Percentiles rank a stretch among this genome's conserved stretches.
These are phyloP conservation scores for Pholiota conissans DNA, from an alignment of 768 basidiomycete genomes.

Conservation along the genomic window DNA sequence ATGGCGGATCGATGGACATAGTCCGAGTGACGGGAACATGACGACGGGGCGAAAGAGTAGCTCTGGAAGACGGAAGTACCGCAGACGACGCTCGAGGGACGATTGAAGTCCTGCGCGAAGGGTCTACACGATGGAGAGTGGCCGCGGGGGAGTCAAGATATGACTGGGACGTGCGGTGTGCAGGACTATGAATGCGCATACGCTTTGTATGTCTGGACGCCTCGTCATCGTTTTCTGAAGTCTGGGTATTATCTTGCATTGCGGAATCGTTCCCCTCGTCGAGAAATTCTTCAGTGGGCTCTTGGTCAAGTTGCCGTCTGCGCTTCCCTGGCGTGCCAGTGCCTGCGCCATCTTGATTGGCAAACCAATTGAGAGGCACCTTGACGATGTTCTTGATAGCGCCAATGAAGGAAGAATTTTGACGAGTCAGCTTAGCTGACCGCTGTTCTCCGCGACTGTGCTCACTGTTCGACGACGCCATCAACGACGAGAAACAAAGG, in stretches of 20 bases:
- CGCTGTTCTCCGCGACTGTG: constrained; percentile 27
- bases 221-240: constrained; percentile 19
- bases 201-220: constrained; percentile 46
- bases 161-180: constrained; percentile 25
- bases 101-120: constrained; percentile 22
- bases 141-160: constrained; percentile 59
- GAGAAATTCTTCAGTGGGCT: constrained; percentile 23
- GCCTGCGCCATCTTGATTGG: constrained; percentile 45
- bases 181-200: constrained; percentile 53
- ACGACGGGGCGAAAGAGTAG: constrained; percentile 46
- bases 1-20: constrained; percentile 73
- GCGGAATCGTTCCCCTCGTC: neutral
- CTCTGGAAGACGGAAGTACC: constrained; percentile 31
- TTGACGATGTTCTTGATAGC: constrained; percentile 67
- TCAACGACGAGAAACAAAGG: constrained; percentile 32
- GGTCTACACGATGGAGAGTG: constrained; percentile 36
- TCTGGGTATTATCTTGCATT: neutral
- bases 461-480: constrained; percentile 30
- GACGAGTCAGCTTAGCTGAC: constrained; percentile 44
- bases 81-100: constrained; percentile 27
- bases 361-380: constrained; percentile 60
- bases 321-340: constrained; percentile 53
- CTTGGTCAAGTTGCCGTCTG: constrained; percentile 38
- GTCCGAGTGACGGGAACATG: constrained; percentile 48
- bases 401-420: constrained; percentile 59